phyloP scores from a whole-genome alignment of 345 rosid species.

The Psidium guajava region DNA sequence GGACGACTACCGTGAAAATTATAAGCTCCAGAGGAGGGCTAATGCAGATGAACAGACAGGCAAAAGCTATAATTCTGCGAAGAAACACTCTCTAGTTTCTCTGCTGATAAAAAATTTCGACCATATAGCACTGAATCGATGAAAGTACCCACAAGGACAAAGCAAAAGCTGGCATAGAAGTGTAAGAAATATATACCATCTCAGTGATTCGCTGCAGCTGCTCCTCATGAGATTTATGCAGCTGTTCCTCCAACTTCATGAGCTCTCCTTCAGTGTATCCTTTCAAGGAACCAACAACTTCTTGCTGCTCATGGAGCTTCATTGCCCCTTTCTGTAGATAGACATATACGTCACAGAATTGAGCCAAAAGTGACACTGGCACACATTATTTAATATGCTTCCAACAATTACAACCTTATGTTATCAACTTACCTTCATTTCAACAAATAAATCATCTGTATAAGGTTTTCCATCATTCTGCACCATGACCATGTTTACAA shows the following conservation, averaged over 20 bases:
- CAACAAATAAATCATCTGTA: slow-evolving; percentile 61
- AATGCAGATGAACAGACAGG: neutral
- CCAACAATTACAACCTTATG: neutral
- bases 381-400: neutral
- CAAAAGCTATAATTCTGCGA: neutral
- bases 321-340: slow-evolving; percentile 46
- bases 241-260: slow-evolving; percentile 47
- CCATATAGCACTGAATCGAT: neutral
- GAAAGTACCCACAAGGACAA: neutral
- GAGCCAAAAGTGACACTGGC: neutral
- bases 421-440: slow-evolving; percentile 36
- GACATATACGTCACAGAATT: neutral
- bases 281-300: slow-evolving; percentile 40
- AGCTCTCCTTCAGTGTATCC: slow-evolving; percentile 55
- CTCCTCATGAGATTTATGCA: slow-evolving; percentile 42
- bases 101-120: neutral
- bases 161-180: neutral
- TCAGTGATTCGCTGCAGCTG: slow-evolving; percentile 62
- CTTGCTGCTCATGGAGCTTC: slow-evolving; percentile 63
- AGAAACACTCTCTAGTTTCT: neutral
- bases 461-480: slow-evolving; percentile 68
- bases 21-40: neutral
- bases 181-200: slow-evolving; percentile 24
- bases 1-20: neutral
- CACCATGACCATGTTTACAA: slow-evolving; percentile 35